Percentiles rank a stretch among this genome's conserved stretches.
phyloP scores from a whole-genome alignment of 1,284 basidiomycete species.

The Neonothopanus nambi region DNA sequence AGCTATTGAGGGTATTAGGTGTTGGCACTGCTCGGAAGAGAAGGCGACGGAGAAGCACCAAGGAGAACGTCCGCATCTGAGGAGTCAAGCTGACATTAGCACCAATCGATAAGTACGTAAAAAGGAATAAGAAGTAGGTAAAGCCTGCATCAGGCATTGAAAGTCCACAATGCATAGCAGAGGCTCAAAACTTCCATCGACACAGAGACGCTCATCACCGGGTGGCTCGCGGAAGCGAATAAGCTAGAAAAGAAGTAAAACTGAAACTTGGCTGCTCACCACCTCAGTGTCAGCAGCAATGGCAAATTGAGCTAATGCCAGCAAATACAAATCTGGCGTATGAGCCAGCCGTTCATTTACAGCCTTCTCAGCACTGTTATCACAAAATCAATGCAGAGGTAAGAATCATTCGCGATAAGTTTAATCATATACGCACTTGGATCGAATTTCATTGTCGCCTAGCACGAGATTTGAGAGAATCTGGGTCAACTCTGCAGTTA shows the following conservation, averaged over 20 bases:
- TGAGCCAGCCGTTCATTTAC: slow-evolving; percentile 76
- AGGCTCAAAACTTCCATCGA: no score
- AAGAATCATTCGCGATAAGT: slow-evolving; percentile 1
- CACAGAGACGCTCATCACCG: background rate
- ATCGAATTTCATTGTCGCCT: slow-evolving; percentile 76
- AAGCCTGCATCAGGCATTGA: no score
- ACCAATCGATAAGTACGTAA: background rate
- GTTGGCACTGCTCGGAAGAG: slow-evolving; percentile 54
- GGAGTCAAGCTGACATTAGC: background rate
- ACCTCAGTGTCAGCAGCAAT: slow-evolving; percentile 72
- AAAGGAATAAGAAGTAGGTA: no score
- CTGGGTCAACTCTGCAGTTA: slow-evolving; percentile 72
- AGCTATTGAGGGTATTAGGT: slow-evolving; percentile 24
- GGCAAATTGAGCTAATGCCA: slow-evolving; percentile 75
- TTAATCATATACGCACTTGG: slow-evolving; percentile 48
- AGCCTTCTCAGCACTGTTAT: slow-evolving; percentile 67
- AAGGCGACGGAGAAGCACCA: slow-evolving; percentile 73
- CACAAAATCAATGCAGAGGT: slow-evolving; percentile 1
- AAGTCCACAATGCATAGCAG: no score
- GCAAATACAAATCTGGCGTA: slow-evolving; percentile 73
- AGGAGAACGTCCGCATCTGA: slow-evolving; percentile 80
- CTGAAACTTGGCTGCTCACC: slow-evolving; percentile 50
- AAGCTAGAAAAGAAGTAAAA: slow-evolving; percentile 2
- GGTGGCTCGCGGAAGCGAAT: background rate
- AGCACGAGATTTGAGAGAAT: slow-evolving; percentile 80